Conservation (phyloP, 1,284 basidiomycete genomes). For the Rhodotorula sp. region DNA sequence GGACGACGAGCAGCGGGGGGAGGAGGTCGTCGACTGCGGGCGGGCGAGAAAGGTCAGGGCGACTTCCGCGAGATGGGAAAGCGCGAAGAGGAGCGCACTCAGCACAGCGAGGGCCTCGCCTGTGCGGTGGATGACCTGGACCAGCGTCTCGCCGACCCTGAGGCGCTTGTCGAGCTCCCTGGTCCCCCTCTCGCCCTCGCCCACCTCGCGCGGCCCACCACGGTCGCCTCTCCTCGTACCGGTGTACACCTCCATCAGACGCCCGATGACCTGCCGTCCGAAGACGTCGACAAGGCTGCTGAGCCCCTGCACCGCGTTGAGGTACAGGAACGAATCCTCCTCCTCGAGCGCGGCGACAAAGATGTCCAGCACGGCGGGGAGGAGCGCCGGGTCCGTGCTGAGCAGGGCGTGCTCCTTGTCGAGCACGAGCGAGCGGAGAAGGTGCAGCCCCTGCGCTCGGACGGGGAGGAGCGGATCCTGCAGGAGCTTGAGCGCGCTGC, state of each 20-base stretch:
- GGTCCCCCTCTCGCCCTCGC: slow-evolving; percentile 56
- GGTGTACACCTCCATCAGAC: slow-evolving; percentile 65
- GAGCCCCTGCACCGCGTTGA: slow-evolving; percentile 89
- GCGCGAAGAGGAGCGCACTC: slow-evolving; percentile 58
- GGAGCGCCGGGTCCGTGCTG: slow-evolving; percentile 60
- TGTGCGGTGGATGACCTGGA: slow-evolving; percentile 72
- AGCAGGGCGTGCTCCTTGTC: slow-evolving; percentile 26
- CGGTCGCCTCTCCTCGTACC: slow-evolving; percentile 3
- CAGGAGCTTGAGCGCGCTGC: slow-evolving; percentile 80
- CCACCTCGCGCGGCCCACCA: slow-evolving; percentile 50
- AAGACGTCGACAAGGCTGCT: slow-evolving; percentile 74
- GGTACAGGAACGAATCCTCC: slow-evolving; percentile 91
- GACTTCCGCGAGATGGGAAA: neutral
- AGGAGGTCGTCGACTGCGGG: slow-evolving; percentile 67
- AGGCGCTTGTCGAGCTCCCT: slow-evolving; percentile 74
- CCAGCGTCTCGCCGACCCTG: slow-evolving; percentile 85
- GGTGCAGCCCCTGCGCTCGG: slow-evolving; percentile 83
- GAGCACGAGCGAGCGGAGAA: slow-evolving; percentile 72
- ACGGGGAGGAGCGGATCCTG: slow-evolving; percentile 95
- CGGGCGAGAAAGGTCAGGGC: neutral
- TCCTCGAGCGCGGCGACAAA: slow-evolving; percentile 85
- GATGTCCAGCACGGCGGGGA: slow-evolving; percentile 74
- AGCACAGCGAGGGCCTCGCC: slow-evolving; percentile 70
- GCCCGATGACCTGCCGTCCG: slow-evolving; percentile 70
- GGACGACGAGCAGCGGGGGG: slow-evolving; percentile 65